Conservation (phyloP, 805 yeast genomes). For the Candida anglica region DNA sequence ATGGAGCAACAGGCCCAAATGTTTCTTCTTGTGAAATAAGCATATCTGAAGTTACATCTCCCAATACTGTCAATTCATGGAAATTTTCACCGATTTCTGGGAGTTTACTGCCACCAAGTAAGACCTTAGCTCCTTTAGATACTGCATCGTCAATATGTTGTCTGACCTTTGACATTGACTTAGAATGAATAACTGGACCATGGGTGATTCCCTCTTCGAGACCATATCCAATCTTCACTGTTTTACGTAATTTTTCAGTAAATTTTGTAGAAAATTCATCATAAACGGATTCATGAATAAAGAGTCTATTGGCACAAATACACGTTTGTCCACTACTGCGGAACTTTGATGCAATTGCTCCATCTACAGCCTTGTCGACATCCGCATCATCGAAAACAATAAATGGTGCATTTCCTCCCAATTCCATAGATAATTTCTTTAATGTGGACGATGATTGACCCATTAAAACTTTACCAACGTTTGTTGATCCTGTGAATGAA, state of each 20-base stretch:
- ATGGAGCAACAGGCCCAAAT: conserved; percentile 76
- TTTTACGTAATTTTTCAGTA: conserved; percentile 27
- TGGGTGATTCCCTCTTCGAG: conserved; percentile 56
- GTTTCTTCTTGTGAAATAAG: conserved; percentile 65
- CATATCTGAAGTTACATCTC: conserved; percentile 58
- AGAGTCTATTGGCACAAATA: conserved; percentile 59
- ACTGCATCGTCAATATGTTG: conserved; percentile 65
- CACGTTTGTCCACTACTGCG: conserved; percentile 65
- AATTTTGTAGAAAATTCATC: conserved; percentile 45
- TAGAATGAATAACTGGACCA: conserved; percentile 69
- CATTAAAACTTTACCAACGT: conserved; percentile 59
- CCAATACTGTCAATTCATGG: conserved; percentile 64
- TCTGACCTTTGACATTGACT: conserved; percentile 59
- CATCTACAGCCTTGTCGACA: conserved; percentile 51
- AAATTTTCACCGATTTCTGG: conserved; percentile 58
- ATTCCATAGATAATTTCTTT: conserved; percentile 58
- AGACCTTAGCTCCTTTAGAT: conserved; percentile 57
- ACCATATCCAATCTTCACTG: conserved; percentile 60
- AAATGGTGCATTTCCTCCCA: conserved; percentile 68
- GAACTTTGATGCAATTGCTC: conserved; percentile 52
- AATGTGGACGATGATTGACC: conserved; percentile 52
- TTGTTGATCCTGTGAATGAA: conserved; percentile 64
- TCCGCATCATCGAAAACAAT: conserved; percentile 60
- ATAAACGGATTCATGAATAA: conserved; percentile 48
- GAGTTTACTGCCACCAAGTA: conserved; percentile 56